Percentiles rank a stretch among this genome's conserved stretches.
Conservation (phyloP, 1,284 basidiomycete genomes). For the Rhodotorula sp. region DNA sequence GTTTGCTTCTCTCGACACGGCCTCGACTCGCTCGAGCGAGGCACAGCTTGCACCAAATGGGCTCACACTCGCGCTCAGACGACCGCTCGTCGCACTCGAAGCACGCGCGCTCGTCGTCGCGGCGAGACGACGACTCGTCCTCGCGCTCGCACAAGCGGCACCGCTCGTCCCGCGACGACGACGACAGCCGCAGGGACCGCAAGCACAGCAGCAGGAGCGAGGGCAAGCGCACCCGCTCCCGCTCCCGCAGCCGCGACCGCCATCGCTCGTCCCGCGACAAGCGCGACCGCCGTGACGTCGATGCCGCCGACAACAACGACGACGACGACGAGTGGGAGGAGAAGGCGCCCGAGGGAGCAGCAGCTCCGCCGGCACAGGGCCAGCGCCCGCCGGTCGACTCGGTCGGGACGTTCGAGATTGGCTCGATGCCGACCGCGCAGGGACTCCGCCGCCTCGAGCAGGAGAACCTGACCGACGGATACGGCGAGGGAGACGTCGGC, state of each 20-base stretch:
- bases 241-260: not conserved
- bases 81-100: slow-evolving; percentile 5
- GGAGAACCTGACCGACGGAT: slow-evolving; percentile 63
- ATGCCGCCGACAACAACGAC: slow-evolving; percentile 1
- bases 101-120: slow-evolving; percentile 11
- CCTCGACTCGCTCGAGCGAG: not conserved
- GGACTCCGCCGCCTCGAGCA: slow-evolving; percentile 7
- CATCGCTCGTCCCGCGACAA: not conserved
- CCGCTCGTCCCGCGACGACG: slow-evolving; percentile 10
- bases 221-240: not conserved
- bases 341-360: slow-evolving; percentile 3
- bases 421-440: slow-evolving; percentile 11
- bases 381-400: slow-evolving; percentile 31
- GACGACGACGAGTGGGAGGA: slow-evolving; percentile 46
- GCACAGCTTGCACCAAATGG: slow-evolving; percentile 1
- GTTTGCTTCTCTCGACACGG: not conserved
- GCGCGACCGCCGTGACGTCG: not conserved
- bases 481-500: slow-evolving; percentile 63
- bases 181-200: not conserved
- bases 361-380: too few relatives aligned
- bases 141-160: slow-evolving; percentile 8
- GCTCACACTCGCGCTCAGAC: slow-evolving; percentile 16
- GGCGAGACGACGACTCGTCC: not conserved
- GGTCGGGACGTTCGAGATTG: slow-evolving; percentile 39
- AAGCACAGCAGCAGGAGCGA: not conserved